phyloP scores from a whole-genome alignment of 768 basidiomycete genomes.

The Pisolithus microcarpus region DNA sequence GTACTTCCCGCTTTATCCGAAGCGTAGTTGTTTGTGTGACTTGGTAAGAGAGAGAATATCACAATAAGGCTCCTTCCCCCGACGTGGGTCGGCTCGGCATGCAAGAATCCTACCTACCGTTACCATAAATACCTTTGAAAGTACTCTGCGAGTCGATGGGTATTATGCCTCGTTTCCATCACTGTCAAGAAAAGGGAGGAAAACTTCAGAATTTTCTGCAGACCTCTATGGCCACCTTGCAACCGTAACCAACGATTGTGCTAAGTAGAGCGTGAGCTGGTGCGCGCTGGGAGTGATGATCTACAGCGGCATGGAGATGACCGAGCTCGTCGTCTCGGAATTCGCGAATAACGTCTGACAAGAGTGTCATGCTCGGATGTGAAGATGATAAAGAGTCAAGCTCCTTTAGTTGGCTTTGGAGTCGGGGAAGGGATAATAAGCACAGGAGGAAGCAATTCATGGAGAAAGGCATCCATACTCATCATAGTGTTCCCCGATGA shows the following conservation, averaged over 20 bases:
- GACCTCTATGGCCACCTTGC: constrained; percentile 83
- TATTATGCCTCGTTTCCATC: no score
- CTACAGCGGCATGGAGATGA: constrained; percentile 87
- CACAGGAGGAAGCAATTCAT: background rate
- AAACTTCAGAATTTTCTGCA: constrained; percentile 69
- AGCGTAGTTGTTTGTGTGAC: background rate
- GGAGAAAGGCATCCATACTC: constrained; percentile 57
- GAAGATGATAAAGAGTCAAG: constrained; percentile 54
- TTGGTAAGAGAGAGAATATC: background rate
- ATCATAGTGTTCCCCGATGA: constrained; percentile 97
- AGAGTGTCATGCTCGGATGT: constrained; percentile 73
- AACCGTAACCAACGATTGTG: constrained; percentile 76
- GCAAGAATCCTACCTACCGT: no score
- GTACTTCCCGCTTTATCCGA: background rate
- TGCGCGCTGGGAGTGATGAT: constrained; percentile 79
- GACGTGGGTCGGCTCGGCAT: no score
- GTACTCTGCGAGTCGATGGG: no score
- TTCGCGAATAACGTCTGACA: constrained; percentile 68
- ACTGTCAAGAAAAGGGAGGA: no score
- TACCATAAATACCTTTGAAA: no score
- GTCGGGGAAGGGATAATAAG: constrained; percentile 6
- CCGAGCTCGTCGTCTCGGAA: constrained; percentile 94
- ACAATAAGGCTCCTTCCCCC: background rate
- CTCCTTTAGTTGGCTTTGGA: constrained; percentile 69
- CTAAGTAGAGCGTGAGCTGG: constrained; percentile 89